Base-by-base conservation (phyloP, 768 basidiomycete species). In the Dioszegia aurantiaca region DNA sequence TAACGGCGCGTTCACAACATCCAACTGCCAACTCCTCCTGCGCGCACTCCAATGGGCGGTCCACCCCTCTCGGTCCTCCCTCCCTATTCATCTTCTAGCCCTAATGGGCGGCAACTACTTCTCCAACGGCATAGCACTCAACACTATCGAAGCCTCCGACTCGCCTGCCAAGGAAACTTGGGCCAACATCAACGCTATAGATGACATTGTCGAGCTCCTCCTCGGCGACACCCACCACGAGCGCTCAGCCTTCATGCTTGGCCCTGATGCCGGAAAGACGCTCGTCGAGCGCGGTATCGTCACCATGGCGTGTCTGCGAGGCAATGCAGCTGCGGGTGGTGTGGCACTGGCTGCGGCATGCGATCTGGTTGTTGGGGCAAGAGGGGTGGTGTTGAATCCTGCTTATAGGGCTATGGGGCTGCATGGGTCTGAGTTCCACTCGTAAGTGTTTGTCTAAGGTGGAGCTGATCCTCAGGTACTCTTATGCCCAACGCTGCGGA, bases 121-220 rank as follows among this genome's bases (percentile, higher is more conserved):
- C 51, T 68, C 63, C 23, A 74, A 74, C 56, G 73, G 73, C 28
- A 70, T 74, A 31, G 70, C 67, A 12, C 59, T 74, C 23, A 69
- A 69, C 62, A 67, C 69, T 2, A 70, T 74, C 61, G 68, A 72
- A 54, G 51, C 64, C 26, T 55, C 68, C 27, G 9, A 59, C 0
- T 47, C 58, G 17, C 73, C 73, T 1, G 67, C 58, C 2, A 9
- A 55, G 16, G 73, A 70, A 47, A 70, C 70, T 16, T 71, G 69
- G 73, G 58, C 48, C 12, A 74, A 74, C 48, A 72, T 74, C 64
- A 72, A 66, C 45, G 73, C 73, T 0, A 74, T 72, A 21, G 70
- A 74, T 48, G 70, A 74, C 56, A 61, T 74, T n/a, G 67, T 70
- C 49, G 70, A 71, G 23, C 72, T 64, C 64, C 60, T 74, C 28